These are phyloP conservation scores for Apiospora pterosperma DNA, from an alignment of 2,329 filamentous ascomycete genomes.

Conservation along the genomic window DNA sequence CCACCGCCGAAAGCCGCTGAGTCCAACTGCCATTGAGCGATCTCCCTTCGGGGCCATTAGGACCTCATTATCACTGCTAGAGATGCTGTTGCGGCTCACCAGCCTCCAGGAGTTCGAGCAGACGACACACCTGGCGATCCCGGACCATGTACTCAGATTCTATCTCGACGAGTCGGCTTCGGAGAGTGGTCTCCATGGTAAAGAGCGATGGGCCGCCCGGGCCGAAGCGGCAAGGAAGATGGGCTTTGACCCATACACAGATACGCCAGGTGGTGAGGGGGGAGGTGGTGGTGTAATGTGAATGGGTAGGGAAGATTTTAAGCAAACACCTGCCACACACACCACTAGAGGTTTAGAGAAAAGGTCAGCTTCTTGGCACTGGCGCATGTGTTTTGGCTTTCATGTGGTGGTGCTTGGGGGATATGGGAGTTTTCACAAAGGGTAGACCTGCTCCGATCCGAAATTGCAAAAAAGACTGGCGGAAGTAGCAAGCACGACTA, in stretches of 20 bases:
- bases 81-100: slow-evolving; percentile 82
- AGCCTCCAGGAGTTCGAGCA: slow-evolving; percentile 92
- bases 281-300: background rate
- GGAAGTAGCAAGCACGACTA: background rate
- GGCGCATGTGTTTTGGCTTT: background rate
- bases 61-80: slow-evolving; percentile 69
- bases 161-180: slow-evolving; percentile 65
- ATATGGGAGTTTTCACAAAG: background rate
- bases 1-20: slow-evolving; percentile 10
- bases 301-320: background rate
- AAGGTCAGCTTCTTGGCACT: background rate
- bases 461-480: background rate
- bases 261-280: slow-evolving; percentile 21
- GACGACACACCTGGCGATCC: slow-evolving; percentile 81
- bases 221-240: slow-evolving; percentile 45
- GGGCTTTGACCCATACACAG: slow-evolving; percentile 55
- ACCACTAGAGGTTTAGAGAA: background rate
- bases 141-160: slow-evolving; percentile 84
- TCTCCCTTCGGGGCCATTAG: slow-evolving; percentile 51
- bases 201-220: slow-evolving; percentile 40
- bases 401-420: background rate
- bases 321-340: background rate
- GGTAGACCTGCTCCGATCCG: background rate
- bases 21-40: slow-evolving; percentile 31
- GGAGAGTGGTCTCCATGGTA: slow-evolving; percentile 46